Evolutionary conservation across 768 basidiomycete species (phyloP).

Genomic region (Hericium erinaceus): DNA sequence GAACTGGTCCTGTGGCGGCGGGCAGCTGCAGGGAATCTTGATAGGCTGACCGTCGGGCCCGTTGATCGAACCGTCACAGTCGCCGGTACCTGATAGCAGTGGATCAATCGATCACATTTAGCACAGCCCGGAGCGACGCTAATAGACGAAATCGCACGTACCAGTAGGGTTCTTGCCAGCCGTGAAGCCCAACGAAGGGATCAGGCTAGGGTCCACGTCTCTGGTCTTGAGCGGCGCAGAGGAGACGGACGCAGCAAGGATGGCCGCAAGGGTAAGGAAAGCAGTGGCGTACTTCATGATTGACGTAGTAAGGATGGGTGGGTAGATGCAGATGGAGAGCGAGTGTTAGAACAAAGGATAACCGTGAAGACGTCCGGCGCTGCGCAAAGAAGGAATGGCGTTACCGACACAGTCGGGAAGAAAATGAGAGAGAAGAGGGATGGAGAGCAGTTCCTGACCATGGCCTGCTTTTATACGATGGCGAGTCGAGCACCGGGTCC

Average conservation of each 20-base stretch:
- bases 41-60: slow-evolving; percentile 25
- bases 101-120: neutral
- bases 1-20: slow-evolving; percentile 26
- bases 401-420: slow-evolving; percentile 10
- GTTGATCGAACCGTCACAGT: slow-evolving; percentile 19
- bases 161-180: slow-evolving; percentile 55
- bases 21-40: slow-evolving; percentile 33
- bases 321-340: neutral
- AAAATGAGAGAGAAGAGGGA: neutral
- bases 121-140: neutral
- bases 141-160: slow-evolving; percentile 15
- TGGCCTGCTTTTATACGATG: neutral
- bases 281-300: slow-evolving; percentile 6
- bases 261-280: slow-evolving; percentile 1
- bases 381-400: slow-evolving; percentile 1
- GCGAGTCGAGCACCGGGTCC: neutral
- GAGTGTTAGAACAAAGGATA: neutral
- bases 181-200: slow-evolving; percentile 47
- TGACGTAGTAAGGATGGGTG: neutral
- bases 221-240: slow-evolving; percentile 5
- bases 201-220: slow-evolving; percentile 4
- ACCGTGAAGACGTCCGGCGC: slow-evolving; percentile 1
- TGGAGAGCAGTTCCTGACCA: neutral
- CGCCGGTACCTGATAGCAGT: slow-evolving; percentile 2
- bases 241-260: slow-evolving; percentile 1